Base-by-base conservation (phyloP, 2,329 filamentous ascomycete species). In the Epichloe festucae region DNA sequence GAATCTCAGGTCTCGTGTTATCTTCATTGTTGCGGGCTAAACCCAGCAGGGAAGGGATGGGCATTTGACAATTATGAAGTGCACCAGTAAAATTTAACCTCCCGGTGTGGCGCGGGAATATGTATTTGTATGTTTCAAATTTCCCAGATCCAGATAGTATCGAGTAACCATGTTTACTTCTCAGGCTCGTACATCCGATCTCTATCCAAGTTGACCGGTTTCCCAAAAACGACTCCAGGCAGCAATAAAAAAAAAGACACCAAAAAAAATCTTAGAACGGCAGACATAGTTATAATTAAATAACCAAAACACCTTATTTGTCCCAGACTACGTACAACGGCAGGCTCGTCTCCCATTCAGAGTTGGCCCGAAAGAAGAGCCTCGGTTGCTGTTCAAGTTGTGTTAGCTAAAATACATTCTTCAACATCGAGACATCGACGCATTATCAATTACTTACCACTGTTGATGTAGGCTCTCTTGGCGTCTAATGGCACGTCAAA, bases 401-500 rank as follows among this genome's bases (percentile, higher is more conserved):
- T 17, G 47, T 27, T 41, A 53, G 41, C 21, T 1, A 21, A 5
- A 15, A 4, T 10, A 31, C 31, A 31, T 31, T 31, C 31, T 31
- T 31, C 8, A 31, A 31, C 31, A 31, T 31, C 27, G 27, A 10
- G 27, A 31, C 31, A 31, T 14, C 0, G 6, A 36, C 41, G 36
- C 34, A 8, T 46, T 23, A 7, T 21, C 14, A 3, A 17, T 31
- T 48, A 79, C 85, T 71, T 82, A 91, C 87, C 87, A 72, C 84
- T 89, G 67, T 89, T 90, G 65, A 98, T 97, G 69, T 96, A 98
- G 53, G 87, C 82, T 69, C 90, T 85, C 77, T 88, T 94, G 50
- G 82, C 75, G 65, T 97, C 90, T 53, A 98, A 77, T 53, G 83
- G 80, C 56, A 95, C 83, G 55, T 87, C 87, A 63, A 98, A 98